These are phyloP conservation scores for Nicotiana benthamiana DNA, from an alignment of 257 asterid genomes.

Conservation along the genomic window DNA sequence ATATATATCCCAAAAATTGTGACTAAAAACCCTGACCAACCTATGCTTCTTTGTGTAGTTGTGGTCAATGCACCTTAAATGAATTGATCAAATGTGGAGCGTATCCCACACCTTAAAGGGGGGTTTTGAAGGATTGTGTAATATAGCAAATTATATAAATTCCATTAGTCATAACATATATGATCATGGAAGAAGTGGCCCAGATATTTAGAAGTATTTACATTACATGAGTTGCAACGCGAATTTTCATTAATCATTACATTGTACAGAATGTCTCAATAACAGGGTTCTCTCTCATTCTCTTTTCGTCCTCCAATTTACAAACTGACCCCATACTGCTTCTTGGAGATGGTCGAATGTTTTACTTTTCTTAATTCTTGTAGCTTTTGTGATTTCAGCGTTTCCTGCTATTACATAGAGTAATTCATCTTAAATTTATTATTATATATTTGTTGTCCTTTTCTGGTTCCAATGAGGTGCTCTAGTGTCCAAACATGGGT, in stretches of 20 bases:
- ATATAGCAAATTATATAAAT: background rate
- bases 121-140: background rate
- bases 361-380: background rate
- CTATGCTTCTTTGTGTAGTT: background rate
- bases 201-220: background rate
- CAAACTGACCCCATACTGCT: background rate
- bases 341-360: background rate
- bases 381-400: background rate
- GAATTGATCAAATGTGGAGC: background rate
- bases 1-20: background rate
- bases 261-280: background rate
- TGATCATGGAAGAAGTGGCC: background rate
- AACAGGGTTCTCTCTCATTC: background rate
- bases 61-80: background rate
- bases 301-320: background rate
- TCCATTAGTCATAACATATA: background rate
- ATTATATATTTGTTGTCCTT: background rate
- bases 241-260: background rate
- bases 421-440: background rate
- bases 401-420: background rate
- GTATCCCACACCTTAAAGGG: too few relatives aligned
- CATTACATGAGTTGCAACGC: background rate
- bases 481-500: background rate
- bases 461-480: background rate
- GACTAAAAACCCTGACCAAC: background rate